phyloP scores from a whole-genome alignment of 352 stramenopile species.

The Phytophthora megakarya region DNA sequence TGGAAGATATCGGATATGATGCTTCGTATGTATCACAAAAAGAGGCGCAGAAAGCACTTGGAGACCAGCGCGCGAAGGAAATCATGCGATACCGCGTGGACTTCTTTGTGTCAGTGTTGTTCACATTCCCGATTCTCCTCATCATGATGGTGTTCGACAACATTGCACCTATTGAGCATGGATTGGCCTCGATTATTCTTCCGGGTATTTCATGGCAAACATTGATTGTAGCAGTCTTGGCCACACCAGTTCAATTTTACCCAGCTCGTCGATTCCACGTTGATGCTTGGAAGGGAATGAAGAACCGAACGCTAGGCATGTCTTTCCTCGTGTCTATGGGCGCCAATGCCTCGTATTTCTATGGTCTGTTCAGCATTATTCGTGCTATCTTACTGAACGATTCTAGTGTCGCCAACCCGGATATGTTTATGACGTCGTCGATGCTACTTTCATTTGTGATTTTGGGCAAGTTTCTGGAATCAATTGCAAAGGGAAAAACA shows the following conservation, averaged over 20 bases:
- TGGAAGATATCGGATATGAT: conserved; percentile 92
- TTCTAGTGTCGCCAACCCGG: conserved; percentile 62
- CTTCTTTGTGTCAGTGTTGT: conserved; percentile 88
- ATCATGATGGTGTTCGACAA: conserved; percentile 92
- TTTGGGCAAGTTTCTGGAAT: conserved; percentile 97
- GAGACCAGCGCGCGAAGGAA: conserved; percentile 80
- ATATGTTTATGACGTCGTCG: conserved; percentile 98
- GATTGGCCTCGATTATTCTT: conserved; percentile 57
- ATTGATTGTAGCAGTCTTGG: conserved; percentile 77
- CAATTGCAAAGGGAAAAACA: conserved; percentile 93
- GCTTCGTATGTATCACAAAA: conserved; percentile 68
- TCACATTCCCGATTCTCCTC: conserved; percentile 94
- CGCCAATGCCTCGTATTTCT: conserved; percentile 96
- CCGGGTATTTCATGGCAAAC: conserved; percentile 78
- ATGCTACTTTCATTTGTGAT: conserved; percentile 99
- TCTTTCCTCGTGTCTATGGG: conserved; percentile 97
- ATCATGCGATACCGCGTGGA: conserved; percentile 81
- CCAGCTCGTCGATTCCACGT: conserved; percentile 94
- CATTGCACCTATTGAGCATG: conserved; percentile 57
- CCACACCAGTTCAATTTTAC: conserved; percentile 96
- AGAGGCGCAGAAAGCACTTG: conserved; percentile 81
- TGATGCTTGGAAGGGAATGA: conserved; percentile 92
- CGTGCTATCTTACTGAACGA: conserved; percentile 71
- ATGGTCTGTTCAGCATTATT: conserved; percentile 91
- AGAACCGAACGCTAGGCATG: conserved; percentile 94